Base-by-base conservation (phyloP, 2,329 filamentous ascomycete genomes). In the Aspergillus udagawae region DNA sequence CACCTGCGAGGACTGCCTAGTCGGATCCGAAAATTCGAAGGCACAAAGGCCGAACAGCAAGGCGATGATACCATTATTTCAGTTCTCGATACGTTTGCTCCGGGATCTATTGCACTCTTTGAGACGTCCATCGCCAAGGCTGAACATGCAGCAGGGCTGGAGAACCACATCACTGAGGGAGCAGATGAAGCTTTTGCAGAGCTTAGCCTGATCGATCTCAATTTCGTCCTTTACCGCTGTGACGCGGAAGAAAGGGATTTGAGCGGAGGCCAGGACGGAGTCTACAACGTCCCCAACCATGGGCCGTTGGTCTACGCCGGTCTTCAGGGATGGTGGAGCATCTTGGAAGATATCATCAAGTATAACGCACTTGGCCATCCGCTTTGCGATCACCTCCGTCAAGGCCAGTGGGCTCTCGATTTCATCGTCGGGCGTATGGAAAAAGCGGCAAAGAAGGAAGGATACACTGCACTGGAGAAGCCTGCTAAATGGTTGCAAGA, bases 241-340 rank as follows among this genome's bases (percentile, higher is more conserved):
- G 92, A 97, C 60, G 86, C 91, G 3, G 94, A 99, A 73, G 95
- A 90, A 74, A 84, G 85, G 50, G 91, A 94, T 64, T 85, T 84
- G 6, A 96, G 89, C 62, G 83, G 82, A 52, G 91, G 91, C 3
- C 82, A 84, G 58, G 91, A 97, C 70, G 93, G 94, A n/a, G 87
- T 87, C 8, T 99, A 97, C 75, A 84, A 87, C 53, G 88, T 99
- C 62, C 94, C 94, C 1, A 87, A 87, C 1, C 81, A 92, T 69
- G 93, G 92, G 2, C 86, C 89, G 58, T 82, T 97, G 45, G 90
- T 97, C 2, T 99, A 97, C 73, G 93, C 93, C 59, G 94, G 94
- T 59, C 82, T 99, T n/a, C 94, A 99, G 73, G 95, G 95, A 41
- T 99, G 94, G 93, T 96, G 93, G 92, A 97, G 92, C 71, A 80